phyloP scores from a whole-genome alignment of 2,329 filamentous ascomycete species.

The Fusarium beomiforme region DNA sequence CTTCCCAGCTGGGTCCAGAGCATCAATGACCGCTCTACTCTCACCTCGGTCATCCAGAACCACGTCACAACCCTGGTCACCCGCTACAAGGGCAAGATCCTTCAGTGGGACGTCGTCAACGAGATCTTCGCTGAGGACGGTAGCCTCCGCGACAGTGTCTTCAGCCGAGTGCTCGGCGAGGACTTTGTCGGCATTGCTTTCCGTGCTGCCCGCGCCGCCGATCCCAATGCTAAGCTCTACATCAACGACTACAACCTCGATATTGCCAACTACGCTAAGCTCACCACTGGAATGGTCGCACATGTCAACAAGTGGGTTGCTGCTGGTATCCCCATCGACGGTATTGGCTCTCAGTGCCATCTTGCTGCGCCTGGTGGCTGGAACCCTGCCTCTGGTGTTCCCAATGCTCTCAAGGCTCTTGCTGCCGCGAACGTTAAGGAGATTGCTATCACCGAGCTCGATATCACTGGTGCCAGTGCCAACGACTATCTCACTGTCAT shows the following conservation, averaged over 20 bases:
- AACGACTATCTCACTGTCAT: conserved; percentile 68
- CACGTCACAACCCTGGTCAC: conserved; percentile 68
- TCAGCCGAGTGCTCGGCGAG: conserved; percentile 75
- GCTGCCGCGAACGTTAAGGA: conserved; percentile 63
- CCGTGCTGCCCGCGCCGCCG: conserved; percentile 71
- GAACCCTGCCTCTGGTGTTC: conserved; percentile 60
- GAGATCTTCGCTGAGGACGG: conserved; percentile 73
- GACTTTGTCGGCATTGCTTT: conserved; percentile 77
- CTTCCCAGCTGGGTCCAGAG: conserved; percentile 67
- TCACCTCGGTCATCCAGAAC: conserved; percentile 66
- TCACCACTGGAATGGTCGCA: conserved; percentile 61
- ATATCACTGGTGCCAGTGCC: conserved; percentile 67
- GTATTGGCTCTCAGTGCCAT: conserved; percentile 68
- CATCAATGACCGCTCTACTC: conserved; percentile 60
- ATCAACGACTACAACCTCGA: conserved; percentile 82
- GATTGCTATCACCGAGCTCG: conserved; percentile 74
- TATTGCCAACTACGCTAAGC: conserved; percentile 67
- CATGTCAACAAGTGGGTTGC: conserved; percentile 72
- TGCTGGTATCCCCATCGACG: conserved; percentile 60
- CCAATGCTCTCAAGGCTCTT: conserved; percentile 62
- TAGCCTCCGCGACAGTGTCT: conserved; percentile 67
- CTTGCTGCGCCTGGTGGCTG: conserved; percentile 51
- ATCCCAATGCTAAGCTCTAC: conserved; percentile 75
- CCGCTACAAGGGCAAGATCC: conserved; percentile 71
- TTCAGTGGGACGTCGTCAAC: conserved; percentile 66